Evolutionary conservation across 2,329 filamentous ascomycete genomes (phyloP).

Genomic region (Eutypella sp.): DNA sequence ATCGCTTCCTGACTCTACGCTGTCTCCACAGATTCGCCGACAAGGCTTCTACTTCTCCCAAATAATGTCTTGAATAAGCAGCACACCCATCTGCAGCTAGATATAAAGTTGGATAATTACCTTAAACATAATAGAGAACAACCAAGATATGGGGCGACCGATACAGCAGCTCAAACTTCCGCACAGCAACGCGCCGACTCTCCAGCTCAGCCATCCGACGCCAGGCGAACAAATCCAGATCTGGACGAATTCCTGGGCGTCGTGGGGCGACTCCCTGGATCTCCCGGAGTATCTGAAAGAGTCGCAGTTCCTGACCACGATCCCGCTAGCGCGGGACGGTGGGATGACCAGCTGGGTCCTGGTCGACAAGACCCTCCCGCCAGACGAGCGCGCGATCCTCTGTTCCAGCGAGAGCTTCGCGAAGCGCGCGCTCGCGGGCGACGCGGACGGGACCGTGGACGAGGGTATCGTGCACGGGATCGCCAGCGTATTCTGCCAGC

Average conservation of each 20-base stretch:
- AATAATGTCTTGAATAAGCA: too few species aligned
- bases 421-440: conserved; percentile 6
- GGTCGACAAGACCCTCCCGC: conserved; percentile 5
- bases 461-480: conserved; percentile 5
- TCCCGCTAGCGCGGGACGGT: conserved; percentile 6
- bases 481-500: conserved; percentile 6
- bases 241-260: conserved; percentile 6
- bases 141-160: conserved; percentile 1
- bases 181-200: conserved; percentile 3
- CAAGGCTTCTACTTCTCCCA: too few species aligned
- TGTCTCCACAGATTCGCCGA: too few species aligned
- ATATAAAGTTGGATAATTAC: too few species aligned
- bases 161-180: conserved; percentile 1
- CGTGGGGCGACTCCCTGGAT: conserved; percentile 10
- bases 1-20: too few species aligned
- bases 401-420: conserved; percentile 13
- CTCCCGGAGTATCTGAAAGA: conserved; percentile 6
- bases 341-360: conserved; percentile 12
- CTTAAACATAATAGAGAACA: too few species aligned
- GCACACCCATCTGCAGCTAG: too few species aligned
- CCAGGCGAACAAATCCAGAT: conserved; percentile 9
- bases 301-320: conserved; percentile 5
- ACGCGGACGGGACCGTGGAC: conserved; percentile 5
- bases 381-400: conserved; percentile 6
- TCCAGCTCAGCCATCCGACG: conserved; percentile 9